Evolutionary conservation across 192 early-diverging fungal species (phyloP), one percentile per base, ranked within the genome.

Genomic region (Coemansia sp.): DNA sequence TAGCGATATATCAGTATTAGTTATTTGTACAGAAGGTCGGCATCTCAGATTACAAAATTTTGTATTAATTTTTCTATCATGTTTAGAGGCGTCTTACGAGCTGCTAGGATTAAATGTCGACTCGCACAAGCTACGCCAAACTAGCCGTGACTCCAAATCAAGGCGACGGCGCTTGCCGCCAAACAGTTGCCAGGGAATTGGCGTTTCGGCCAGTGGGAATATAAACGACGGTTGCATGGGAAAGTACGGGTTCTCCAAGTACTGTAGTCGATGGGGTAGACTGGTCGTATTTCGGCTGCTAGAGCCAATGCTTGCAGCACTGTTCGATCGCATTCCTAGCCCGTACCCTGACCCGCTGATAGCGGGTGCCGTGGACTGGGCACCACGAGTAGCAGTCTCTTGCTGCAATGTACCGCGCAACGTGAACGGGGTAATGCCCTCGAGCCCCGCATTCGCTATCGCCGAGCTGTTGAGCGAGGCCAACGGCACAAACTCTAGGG

Each of bases 391-490:
- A 9, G 45, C 23, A 34, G 59, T 66, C 41, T 81, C 78, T 32
- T 72, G 70, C 70, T 76, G 74, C 29, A 82, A 32, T 25, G 62
- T 70, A 0, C 79, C 79, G 15, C 79, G 79, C 59, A 82, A 27
- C n/a, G 80, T 77, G 50, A 77, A 83, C 19, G 80, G 80, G 11
- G 75, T 83, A 67, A 83, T 77, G 41, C 80, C 76, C 59, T 83
- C 76, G 23, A 83, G 62, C 19, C 80, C 80, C 23, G 21, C 27
- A 37, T 31, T 55, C 0, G 63, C 25, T 9, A 70, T 67, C 2
- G 75, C 46, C n/a, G 65, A 42, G 50, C 41, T 50, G 42, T 38
- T 68, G 36, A 69, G 62, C 36, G 67, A 7, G 1, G 64, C 62
- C 45, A 83, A 31, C 10, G 75, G 69, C 27, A 61, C 66, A 75